Evolutionary conservation across 176 grass and related monocot species (phyloP).

Genomic region (Triticum urartu): DNA sequence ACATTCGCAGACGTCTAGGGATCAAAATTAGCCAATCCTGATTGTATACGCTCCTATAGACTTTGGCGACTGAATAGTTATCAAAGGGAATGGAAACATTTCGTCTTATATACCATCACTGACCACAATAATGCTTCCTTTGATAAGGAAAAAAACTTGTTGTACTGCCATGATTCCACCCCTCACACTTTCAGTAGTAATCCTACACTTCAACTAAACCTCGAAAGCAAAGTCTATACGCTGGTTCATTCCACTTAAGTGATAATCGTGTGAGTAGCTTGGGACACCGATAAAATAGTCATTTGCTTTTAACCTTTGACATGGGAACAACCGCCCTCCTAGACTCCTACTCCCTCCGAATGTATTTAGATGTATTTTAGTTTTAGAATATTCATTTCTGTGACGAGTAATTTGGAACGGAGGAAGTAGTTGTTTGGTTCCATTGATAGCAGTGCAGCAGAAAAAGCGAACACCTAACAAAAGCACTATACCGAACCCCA

Average conservation of each 20-base stretch:
- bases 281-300: background rate
- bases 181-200: background rate
- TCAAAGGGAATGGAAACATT: background rate
- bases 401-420: too few species aligned
- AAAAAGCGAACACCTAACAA: constrained; percentile 10
- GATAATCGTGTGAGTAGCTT: background rate
- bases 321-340: background rate
- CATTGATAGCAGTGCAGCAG: constrained; percentile 21
- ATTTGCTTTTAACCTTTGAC: constrained; percentile 7
- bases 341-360: background rate
- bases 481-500: constrained; percentile 15
- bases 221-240: background rate
- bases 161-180: background rate
- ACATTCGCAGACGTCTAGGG: too few species aligned
- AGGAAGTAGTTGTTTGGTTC: background rate
- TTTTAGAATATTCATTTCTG: too few species aligned
- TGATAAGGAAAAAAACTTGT: too few species aligned
- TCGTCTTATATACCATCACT: background rate
- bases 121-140: background rate
- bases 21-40: too few species aligned
- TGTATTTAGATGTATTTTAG: too few species aligned
- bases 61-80: background rate
- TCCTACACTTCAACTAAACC: background rate
- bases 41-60: too few species aligned
- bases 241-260: background rate